A percentile compares a stretch with the other conserved stretches of the same genome.
Conservation (phyloP, 1,284 basidiomycete genomes). For the Heterobasidion occidentale region DNA sequence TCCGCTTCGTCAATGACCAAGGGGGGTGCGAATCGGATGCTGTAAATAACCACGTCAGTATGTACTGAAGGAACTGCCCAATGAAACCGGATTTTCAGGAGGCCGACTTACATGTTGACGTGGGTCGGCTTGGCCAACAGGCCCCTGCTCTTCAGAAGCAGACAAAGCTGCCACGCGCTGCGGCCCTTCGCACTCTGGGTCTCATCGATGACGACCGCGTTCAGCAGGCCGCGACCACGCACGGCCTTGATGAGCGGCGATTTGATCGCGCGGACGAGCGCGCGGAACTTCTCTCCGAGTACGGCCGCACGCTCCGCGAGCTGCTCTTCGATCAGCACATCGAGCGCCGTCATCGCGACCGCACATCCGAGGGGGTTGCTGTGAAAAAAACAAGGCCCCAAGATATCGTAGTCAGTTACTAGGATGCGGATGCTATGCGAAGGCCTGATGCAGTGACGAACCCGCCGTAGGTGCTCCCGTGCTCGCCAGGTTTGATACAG, state of each 20-base stretch:
- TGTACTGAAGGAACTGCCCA: background rate
- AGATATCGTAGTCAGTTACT: background rate
- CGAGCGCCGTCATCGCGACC: conserved; percentile 77
- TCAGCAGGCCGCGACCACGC: conserved; percentile 83
- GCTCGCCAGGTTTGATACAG: conserved; percentile 94
- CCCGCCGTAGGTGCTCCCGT: conserved; percentile 96
- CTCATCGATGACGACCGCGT: conserved; percentile 94
- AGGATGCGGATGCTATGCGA: no score
- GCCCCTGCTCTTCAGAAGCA: conserved; percentile 87
- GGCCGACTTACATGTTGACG: conserved; percentile 69
- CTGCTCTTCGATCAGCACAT: conserved; percentile 9
- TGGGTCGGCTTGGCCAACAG: conserved; percentile 96
- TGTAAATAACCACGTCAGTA: conserved; percentile 21
- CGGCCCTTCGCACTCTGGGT: conserved; percentile 65
- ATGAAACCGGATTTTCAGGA: background rate
- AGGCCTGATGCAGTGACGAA: conserved; percentile 18
- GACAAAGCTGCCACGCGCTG: conserved; percentile 93
- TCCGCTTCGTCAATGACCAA: conserved; percentile 89
- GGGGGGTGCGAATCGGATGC: conserved; percentile 93
- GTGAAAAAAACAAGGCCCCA: background rate
- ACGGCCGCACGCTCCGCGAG: conserved; percentile 21
- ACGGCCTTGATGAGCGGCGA: conserved; percentile 70
- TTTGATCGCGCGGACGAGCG: conserved; percentile 53
- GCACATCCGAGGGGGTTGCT: conserved; percentile 96
- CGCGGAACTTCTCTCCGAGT: conserved; percentile 81